Percentiles rank a stretch among this genome's conserved stretches.
Conservation (phyloP, 805 yeast species). For the Metschnikowia arizonensis region DNA sequence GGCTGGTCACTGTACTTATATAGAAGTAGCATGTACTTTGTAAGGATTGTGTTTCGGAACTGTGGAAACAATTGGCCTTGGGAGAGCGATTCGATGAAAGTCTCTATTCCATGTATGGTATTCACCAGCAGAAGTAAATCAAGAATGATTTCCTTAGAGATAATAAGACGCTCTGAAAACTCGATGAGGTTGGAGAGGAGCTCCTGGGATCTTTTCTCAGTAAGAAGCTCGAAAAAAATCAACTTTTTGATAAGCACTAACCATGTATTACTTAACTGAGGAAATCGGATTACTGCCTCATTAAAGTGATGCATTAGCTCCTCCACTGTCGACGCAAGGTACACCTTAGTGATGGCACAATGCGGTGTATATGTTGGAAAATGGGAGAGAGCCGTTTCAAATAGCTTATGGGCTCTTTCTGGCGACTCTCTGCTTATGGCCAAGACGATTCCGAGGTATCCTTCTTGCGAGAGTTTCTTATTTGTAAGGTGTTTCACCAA, state of each 20-base stretch:
- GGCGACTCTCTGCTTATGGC: conserved; percentile 24
- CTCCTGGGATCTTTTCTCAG: conserved; percentile 24
- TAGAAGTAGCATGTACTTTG: conserved; percentile 26
- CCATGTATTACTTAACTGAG: conserved; percentile 32
- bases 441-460: conserved; percentile 36
- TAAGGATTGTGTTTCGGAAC: conserved; percentile 22
- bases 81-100: conserved; percentile 17
- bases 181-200: conserved; percentile 25
- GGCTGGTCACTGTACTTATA: conserved; percentile 14
- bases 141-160: conserved; percentile 32
- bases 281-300: conserved; percentile 21
- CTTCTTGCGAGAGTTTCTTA: conserved; percentile 24
- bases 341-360: conserved; percentile 24
- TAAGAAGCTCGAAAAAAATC: conserved; percentile 29
- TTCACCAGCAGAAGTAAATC: conserved; percentile 29
- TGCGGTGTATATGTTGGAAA: conserved; percentile 23
- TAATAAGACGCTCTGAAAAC: conserved; percentile 19
- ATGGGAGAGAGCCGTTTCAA: conserved; percentile 25
- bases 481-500: conserved; percentile 22
- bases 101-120: conserved; percentile 22
- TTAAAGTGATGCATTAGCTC: conserved; percentile 35
- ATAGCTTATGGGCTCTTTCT: conserved; percentile 25
- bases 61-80: conserved; percentile 11
- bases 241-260: conserved; percentile 32
- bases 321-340: conserved; percentile 31